Evolutionary conservation across 768 basidiomycete species (phyloP).

Genomic region (Termitomyces bulborhizus): DNA sequence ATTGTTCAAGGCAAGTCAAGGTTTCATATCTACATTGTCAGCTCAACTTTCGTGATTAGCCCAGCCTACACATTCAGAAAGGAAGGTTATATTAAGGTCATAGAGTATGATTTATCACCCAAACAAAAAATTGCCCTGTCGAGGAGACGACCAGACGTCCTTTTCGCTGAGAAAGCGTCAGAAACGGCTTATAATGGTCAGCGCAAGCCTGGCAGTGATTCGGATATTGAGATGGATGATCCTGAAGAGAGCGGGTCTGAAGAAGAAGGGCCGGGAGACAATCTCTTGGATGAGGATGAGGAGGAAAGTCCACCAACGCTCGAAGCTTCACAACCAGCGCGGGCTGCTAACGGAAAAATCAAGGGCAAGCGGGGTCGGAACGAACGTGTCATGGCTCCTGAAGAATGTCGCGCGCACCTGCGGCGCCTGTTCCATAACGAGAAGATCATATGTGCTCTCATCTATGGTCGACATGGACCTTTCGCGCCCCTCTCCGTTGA

Average conservation of each 20-base stretch:
- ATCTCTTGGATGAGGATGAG: slow-evolving; percentile 43
- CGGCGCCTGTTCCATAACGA: slow-evolving; percentile 86
- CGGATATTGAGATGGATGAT: slow-evolving; percentile 46
- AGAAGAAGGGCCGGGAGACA: slow-evolving; percentile 34
- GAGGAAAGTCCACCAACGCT: slow-evolving; percentile 6
- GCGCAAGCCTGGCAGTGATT: slow-evolving; percentile 26
- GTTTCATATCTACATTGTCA: neutral
- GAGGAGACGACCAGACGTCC: slow-evolving; percentile 71
- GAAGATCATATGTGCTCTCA: slow-evolving; percentile 69
- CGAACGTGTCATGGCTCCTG: slow-evolving; percentile 86
- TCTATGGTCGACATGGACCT: slow-evolving; percentile 92
- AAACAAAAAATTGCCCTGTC: slow-evolving; percentile 68
- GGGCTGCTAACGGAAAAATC: slow-evolving; percentile 69
- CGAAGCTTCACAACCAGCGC: slow-evolving; percentile 35
- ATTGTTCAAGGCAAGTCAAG: slow-evolving; percentile 74
- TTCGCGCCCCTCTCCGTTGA: slow-evolving; percentile 57
- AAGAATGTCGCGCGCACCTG: slow-evolving; percentile 92
- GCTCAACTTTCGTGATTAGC: slow-evolving; percentile 30
- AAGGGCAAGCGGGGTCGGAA: slow-evolving; percentile 77
- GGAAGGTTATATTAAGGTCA: slow-evolving; percentile 89
- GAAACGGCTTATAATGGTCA: slow-evolving; percentile 19
- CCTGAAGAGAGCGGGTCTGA: slow-evolving; percentile 36
- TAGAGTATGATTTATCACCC: slow-evolving; percentile 81
- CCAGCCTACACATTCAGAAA: slow-evolving; percentile 85
- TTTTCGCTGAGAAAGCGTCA: slow-evolving; percentile 43